Base-by-base conservation (phyloP, 176 grass and related monocot genomes). In the Oryza officinalis region DNA sequence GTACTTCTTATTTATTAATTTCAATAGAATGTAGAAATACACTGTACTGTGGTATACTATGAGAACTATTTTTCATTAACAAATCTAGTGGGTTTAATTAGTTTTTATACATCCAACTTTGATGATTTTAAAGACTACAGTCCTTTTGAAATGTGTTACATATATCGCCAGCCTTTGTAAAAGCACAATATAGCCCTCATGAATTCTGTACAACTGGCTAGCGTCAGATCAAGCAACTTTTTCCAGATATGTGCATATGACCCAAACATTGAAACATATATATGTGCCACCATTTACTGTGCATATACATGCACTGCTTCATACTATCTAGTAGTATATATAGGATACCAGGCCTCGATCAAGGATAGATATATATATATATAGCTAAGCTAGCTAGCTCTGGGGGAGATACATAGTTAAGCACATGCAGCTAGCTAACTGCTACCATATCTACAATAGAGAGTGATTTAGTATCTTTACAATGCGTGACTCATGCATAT, bases 401-500 rank as follows among this genome's bases (percentile, higher is more conserved):
- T 18, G 31, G 27, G 27, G 20, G 41, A n/a, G 18, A 70, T 65
- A 30, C 0, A 1, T 79, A 47, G 47, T 27, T 81, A 70, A 40
- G 46, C 46, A 17, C 46, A 8, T 12, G 18, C 2, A 32, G 26
- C 37, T 38, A 38, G 75, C 32, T 33, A 33, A 33, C 32, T 33
- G 32, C 32, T 33, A 35, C 33, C 5, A 33, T 61, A 23, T 61
- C 4, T 61, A 25, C 57, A 25, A 60, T 8, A 54, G 0, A 20
- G 20, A 60, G 57, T 25, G 57, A 60, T 60, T n/a, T 60, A 61
- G 25, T n/a, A n/a, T n/a, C n/a, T 30, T 69, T 84, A 26, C 59
- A 80, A 23, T 35, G 47, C 81, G 67, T 57, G 52, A n/a, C 52
- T 57, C 52, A 22, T 57, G 52, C 18, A 57, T 57, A 57, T n/a